phyloP scores from a whole-genome alignment of 2,329 filamentous ascomycete species.

The Xenoacremonium recifei region DNA sequence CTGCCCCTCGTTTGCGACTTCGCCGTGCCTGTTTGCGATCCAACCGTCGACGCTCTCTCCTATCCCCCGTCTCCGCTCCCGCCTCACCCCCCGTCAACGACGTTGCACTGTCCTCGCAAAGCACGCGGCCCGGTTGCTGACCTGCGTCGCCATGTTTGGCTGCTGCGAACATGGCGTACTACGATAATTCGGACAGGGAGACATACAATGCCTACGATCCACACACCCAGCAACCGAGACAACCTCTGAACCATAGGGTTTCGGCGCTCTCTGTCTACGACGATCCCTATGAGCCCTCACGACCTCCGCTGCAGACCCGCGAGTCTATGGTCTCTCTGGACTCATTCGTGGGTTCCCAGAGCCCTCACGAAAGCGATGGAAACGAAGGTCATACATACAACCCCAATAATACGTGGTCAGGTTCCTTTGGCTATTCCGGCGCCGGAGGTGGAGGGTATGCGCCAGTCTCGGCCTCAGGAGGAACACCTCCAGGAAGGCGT shows the following conservation, averaged over 20 bases:
- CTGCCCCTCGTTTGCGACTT: background rate
- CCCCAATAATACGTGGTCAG: slow-evolving; percentile 22
- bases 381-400: slow-evolving; percentile 18
- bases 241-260: slow-evolving; percentile 28
- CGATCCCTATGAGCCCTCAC: slow-evolving; percentile 26
- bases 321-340: slow-evolving; percentile 41
- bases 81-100: too few relatives aligned
- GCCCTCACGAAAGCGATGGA: slow-evolving; percentile 14
- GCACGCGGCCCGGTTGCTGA: too few relatives aligned
- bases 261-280: slow-evolving; percentile 36
- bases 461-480: slow-evolving; percentile 22
- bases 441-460: slow-evolving; percentile 27
- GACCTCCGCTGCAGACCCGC: slow-evolving; percentile 29
- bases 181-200: slow-evolving; percentile 29
- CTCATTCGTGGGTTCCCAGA: slow-evolving; percentile 25
- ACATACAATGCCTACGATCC: slow-evolving; percentile 19
- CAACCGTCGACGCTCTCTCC: too few relatives aligned
- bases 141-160: slow-evolving; percentile 20
- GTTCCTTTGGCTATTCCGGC: slow-evolving; percentile 27
- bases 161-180: slow-evolving; percentile 27
- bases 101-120: too few relatives aligned
- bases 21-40: too few relatives aligned
- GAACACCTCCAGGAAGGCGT: slow-evolving; percentile 15
- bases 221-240: slow-evolving; percentile 6
- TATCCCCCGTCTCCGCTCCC: too few relatives aligned